Conservation (phyloP, 805 yeast species). For the Starmerella kuoi region DNA sequence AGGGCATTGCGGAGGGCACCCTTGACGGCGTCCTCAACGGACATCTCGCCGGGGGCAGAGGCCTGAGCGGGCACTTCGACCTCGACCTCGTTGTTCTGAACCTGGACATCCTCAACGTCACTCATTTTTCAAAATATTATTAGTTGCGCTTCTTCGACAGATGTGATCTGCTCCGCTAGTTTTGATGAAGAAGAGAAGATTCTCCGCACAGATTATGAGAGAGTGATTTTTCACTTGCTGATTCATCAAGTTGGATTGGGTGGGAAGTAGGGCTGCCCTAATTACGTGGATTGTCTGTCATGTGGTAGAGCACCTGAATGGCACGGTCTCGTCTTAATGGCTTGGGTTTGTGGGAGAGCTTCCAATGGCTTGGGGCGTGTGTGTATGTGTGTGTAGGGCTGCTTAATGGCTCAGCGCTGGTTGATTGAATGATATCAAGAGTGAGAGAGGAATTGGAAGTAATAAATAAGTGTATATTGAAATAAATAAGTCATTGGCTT, state of each 20-base stretch:
- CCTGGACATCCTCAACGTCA: conserved; percentile 75
- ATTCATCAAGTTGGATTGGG: conserved; percentile 1
- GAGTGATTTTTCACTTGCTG: conserved; percentile 9
- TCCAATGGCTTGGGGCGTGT: too few species aligned
- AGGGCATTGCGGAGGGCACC: conserved; percentile 96
- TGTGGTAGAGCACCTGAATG: too few species aligned
- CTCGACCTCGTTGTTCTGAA: conserved; percentile 36
- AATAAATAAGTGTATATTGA: too few species aligned
- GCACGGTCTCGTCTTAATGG: too few species aligned
- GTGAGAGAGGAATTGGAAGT: too few species aligned
- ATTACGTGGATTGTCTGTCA: neutral
- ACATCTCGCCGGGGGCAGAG: conserved; percentile 75
- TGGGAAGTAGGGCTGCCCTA: conserved; percentile 2
- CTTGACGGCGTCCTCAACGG: conserved; percentile 97
- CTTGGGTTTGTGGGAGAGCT: too few species aligned
- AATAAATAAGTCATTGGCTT: too few species aligned
- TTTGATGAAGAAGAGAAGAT: neutral
- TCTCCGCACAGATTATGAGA: neutral
- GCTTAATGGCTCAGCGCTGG: too few species aligned
- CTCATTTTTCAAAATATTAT: conserved; percentile 37
- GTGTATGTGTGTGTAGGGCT: too few species aligned
- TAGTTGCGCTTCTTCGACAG: conserved; percentile 26
- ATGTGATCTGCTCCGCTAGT: conserved; percentile 25
- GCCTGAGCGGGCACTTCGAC: conserved; percentile 67
- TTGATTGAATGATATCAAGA: too few species aligned